These are phyloP conservation scores for Lanmaoa rubissima DNA, from an alignment of 768 basidiomycete genomes.

Conservation along the genomic window DNA sequence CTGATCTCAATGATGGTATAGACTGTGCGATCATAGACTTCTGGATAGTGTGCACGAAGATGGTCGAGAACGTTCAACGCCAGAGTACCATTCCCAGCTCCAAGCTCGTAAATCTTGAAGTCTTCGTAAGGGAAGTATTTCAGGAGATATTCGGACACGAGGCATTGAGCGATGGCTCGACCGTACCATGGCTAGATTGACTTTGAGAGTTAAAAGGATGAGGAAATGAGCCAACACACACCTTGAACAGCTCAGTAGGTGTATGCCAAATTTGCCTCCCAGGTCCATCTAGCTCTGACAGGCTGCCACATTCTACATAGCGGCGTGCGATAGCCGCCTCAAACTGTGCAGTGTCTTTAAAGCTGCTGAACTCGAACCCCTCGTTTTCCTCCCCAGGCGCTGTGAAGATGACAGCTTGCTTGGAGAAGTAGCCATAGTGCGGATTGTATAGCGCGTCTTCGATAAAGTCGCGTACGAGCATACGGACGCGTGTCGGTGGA, in stretches of 20 bases:
- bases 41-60: constrained; percentile 73
- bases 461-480: constrained; percentile 95
- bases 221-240: constrained; percentile 27
- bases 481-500: constrained; percentile 82
- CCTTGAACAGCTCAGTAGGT: constrained; percentile 96
- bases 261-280: constrained; percentile 98
- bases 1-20: constrained; percentile 98
- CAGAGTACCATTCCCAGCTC: constrained; percentile 95
- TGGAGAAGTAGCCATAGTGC: constrained; percentile 95
- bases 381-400: constrained; percentile 42
- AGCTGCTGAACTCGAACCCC: constrained; percentile 62
- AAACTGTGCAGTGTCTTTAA: constrained; percentile 73
- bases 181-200: constrained; percentile 85
- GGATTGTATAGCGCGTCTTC: constrained; percentile 98
- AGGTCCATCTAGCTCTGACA: constrained; percentile 57
- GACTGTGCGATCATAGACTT: constrained; percentile 88
- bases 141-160: constrained; percentile 88
- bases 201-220: constrained; percentile 5
- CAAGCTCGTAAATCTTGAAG: constrained; percentile 94
- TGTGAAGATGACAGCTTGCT: constrained; percentile 88
- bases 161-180: constrained; percentile 82
- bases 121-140: constrained; percentile 97
- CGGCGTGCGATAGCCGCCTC: constrained; percentile 75
- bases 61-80: constrained; percentile 86
- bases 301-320: constrained; percentile 70